These are phyloP conservation scores for Talaromyces sp. DNA, from an alignment of 2,329 filamentous ascomycete genomes.

Conservation along the genomic window DNA sequence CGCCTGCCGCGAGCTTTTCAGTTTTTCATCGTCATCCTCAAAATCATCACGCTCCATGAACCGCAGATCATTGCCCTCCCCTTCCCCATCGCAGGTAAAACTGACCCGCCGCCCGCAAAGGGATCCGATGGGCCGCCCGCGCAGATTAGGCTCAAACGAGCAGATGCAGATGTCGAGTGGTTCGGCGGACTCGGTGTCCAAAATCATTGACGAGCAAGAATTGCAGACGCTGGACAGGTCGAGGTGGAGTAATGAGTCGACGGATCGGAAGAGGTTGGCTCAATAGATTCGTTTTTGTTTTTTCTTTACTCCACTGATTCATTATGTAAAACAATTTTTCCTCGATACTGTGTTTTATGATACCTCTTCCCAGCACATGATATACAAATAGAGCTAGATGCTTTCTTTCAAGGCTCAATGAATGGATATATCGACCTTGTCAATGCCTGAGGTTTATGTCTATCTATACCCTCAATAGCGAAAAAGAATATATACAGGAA, in stretches of 20 bases:
- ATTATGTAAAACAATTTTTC: not conserved
- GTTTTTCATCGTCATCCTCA: not conserved
- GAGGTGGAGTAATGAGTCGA: slow-evolving; percentile 16
- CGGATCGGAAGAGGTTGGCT: not conserved
- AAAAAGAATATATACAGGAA: no score
- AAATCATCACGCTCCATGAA: not conserved
- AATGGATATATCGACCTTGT: not conserved
- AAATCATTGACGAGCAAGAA: slow-evolving; percentile 3
- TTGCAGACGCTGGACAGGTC: slow-evolving; percentile 9
- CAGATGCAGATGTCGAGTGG: not conserved
- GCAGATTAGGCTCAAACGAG: slow-evolving; percentile 11
- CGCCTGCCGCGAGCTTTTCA: slow-evolving; percentile 14
- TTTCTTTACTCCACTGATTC: not conserved
- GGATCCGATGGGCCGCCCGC: slow-evolving; percentile 14
- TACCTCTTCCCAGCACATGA: not conserved
- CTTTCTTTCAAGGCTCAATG: not conserved
- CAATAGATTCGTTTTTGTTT: not conserved
- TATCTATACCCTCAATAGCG: not conserved
- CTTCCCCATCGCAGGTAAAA: slow-evolving; percentile 12
- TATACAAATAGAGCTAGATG: not conserved
- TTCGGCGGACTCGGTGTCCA: not conserved
- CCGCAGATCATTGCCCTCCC: not conserved
- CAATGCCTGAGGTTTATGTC: not conserved
- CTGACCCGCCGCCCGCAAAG: not conserved
- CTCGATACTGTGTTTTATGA: not conserved